These are phyloP conservation scores for Cladophialophora yegresii DNA, from an alignment of 2,329 filamentous ascomycete species.

Conservation along the genomic window DNA sequence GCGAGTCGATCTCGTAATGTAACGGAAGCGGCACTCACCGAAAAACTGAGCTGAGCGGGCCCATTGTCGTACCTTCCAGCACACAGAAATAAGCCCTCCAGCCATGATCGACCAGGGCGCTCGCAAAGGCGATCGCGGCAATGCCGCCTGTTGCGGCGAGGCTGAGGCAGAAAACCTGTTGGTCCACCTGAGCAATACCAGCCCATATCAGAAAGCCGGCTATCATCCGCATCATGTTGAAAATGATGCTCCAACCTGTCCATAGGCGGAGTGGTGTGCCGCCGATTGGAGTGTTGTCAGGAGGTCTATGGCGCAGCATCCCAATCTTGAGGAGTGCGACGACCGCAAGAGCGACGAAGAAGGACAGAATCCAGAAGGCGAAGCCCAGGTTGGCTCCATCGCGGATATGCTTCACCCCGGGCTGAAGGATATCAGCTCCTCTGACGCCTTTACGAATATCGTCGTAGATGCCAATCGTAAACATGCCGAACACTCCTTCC, in stretches of 20 bases:
- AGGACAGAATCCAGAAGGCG: conserved; percentile 6
- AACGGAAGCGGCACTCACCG: not conserved
- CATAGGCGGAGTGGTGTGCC: not conserved
- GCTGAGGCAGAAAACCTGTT: not conserved
- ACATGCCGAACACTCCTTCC: conserved; percentile 2
- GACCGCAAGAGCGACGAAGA: not conserved
- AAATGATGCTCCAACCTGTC: not conserved
- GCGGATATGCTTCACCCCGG: not conserved
- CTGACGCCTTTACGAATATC: not conserved
- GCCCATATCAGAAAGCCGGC: not conserved
- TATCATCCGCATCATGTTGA: conserved; percentile 3
- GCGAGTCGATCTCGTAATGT: not conserved
- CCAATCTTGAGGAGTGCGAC: not conserved
- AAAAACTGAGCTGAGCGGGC: not conserved
- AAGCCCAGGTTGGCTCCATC: conserved; percentile 3
- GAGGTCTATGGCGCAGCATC: not conserved
- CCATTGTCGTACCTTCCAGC: not conserved
- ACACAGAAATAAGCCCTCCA: conserved; percentile 3
- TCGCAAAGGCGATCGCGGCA: not conserved
- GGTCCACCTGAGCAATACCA: not conserved
- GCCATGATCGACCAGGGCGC: conserved; percentile 4
- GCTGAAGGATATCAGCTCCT: not conserved
- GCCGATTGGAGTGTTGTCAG: not conserved
- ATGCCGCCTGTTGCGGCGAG: conserved; percentile 2
- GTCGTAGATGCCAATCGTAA: not conserved